Evolutionary conservation across 1,284 basidiomycete genomes (phyloP).

Genomic region (Cutaneotrichosporon arboriforme): DNA sequence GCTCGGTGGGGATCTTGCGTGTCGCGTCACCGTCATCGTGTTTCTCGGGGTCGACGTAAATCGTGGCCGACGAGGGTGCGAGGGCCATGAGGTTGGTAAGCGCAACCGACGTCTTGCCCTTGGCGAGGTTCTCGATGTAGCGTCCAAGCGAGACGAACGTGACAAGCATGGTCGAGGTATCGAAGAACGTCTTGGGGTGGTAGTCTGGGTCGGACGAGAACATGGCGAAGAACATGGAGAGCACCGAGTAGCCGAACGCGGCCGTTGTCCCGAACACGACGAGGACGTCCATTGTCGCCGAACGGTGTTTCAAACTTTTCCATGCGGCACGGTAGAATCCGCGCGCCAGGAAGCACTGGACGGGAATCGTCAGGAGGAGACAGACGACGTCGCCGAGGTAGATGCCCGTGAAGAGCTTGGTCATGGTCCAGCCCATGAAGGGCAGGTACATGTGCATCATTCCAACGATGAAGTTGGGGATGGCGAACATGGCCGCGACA

Average conservation of each 20-base stretch:
- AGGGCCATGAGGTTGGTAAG: slow-evolving; percentile 94
- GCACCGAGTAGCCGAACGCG: slow-evolving; percentile 83
- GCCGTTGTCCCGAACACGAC: slow-evolving; percentile 92
- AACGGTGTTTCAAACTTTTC: slow-evolving; percentile 82
- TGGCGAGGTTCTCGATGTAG: slow-evolving; percentile 92
- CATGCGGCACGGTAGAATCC: slow-evolving; percentile 86
- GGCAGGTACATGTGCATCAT: slow-evolving; percentile 70
- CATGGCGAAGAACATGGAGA: slow-evolving; percentile 63
- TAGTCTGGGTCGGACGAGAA: slow-evolving; percentile 57
- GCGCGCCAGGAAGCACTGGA: slow-evolving; percentile 85
- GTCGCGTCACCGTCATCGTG: slow-evolving; percentile 65
- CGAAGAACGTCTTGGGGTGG: slow-evolving; percentile 89
- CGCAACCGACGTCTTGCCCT: slow-evolving; percentile 93
- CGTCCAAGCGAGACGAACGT: slow-evolving; percentile 94
- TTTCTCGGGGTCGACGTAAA: slow-evolving; percentile 60
- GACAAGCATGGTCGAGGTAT: slow-evolving; percentile 98
- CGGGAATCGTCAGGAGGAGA: slow-evolving; percentile 78
- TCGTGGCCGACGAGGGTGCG: slow-evolving; percentile 88
- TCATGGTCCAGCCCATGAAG: slow-evolving; percentile 46
- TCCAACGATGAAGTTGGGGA: slow-evolving; percentile 86
- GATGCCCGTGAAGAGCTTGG: slow-evolving; percentile 57
- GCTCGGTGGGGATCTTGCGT: slow-evolving; percentile 86
- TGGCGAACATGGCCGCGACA: slow-evolving; percentile 69
- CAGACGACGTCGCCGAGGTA: slow-evolving; percentile 80
- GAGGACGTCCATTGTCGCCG: slow-evolving; percentile 86